Base-by-base conservation (phyloP, 495 filamentous ascomycete genomes). In the Penicillium verhagenii region DNA sequence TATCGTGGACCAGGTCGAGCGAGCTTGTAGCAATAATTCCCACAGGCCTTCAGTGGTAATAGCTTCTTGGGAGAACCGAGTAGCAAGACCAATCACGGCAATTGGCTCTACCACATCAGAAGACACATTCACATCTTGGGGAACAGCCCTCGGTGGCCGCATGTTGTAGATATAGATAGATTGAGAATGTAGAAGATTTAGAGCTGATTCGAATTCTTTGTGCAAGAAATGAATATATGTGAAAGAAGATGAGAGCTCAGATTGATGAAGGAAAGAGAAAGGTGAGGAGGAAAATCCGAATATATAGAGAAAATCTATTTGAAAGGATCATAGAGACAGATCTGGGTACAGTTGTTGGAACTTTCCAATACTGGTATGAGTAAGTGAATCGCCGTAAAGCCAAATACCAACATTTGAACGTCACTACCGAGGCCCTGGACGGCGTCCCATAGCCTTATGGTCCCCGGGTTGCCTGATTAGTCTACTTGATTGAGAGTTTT, bases 31-130 rank as follows among this genome's bases (percentile, higher is more conserved):
- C 25, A 80, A 69, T 14, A 83, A 61, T 33, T 83, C 72, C 64
- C 64, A 65, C 20, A 67, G 26, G 67, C 70, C 67, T 31, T 79
- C 76, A 1, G 79, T 73, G 7, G 69, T 78, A 4, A 72, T 67
- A 25, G 81, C 82, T 46, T 77, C 75, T 11, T 77, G 76, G 0
- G 82, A 76, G 47, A 83, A 74, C 21, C 73, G 72, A 51, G 74
- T 81, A 11, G 80, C 73, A 66, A 83, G 66, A 25, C 82, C 82
- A n/a, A 85, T 71, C 38, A 85, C 72, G 33, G 82, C 82, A 40
- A 84, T 78, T 16, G 82, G 79, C 61, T 68, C 65, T 14, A 60
- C 35, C 4, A 37, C 24, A 58, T 67, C 64, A 13, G 50, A 19
- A 28, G 50, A 8, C 7, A 44, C 25, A 23, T 14, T 40, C 26